These are phyloP conservation scores for Medicago truncatula DNA, from an alignment of 306 rosid genomes.

Conservation along the genomic window MtrunA17r5.0-ANR NC_053043.1:51065001-51065500, in stretches of 20 bases:
- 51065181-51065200: constrained; percentile 68
- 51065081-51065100: constrained; percentile 99
- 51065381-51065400: constrained; percentile 83
- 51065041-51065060: constrained; percentile 9
- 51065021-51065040: neutral
- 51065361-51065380: constrained; percentile 80
- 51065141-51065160: constrained; percentile 70
- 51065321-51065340: constrained; percentile 6
- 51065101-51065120: constrained; percentile 99
- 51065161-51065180: constrained; percentile 92
- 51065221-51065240: constrained; percentile 75
- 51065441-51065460: constrained; percentile 42
- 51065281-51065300: constrained; percentile 1
- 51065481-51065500: constrained; percentile 63
- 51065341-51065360: constrained; percentile 60
- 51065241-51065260: constrained; percentile 69
- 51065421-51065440: constrained; percentile 65
- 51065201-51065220: constrained; percentile 68
- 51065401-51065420: constrained; percentile 73
- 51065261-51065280: neutral
- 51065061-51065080: constrained; percentile 27
- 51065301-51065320: neutral
- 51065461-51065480: constrained; percentile 44
- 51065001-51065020: neutral
- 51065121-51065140: constrained; percentile 93